Conservation (phyloP, 2,329 filamentous ascomycete genomes). For the Trichoderma gracile region DNA sequence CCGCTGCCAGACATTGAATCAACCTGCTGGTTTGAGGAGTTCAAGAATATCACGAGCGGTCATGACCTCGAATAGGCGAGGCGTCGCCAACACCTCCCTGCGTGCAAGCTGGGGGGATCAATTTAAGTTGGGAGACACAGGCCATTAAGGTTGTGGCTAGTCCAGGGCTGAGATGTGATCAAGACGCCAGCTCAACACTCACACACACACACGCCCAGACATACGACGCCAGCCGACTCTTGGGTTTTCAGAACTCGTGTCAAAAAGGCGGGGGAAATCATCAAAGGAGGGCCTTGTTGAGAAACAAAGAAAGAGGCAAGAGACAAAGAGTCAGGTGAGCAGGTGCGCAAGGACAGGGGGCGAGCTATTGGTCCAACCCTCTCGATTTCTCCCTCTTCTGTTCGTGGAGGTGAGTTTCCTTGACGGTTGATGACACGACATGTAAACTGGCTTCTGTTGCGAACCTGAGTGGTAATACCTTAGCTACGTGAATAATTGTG, state of each 20-base stretch:
- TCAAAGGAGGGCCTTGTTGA: not conserved
- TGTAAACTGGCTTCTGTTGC: not conserved
- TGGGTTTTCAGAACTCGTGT: not conserved
- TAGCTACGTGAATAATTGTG: no score
- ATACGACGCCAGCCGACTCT: no score
- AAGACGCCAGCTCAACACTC: not conserved
- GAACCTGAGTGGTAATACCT: not conserved
- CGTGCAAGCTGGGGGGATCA: no score
- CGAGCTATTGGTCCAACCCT: not conserved
- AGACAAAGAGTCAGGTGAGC: slow-evolving; percentile 17
- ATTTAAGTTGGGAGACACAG: not conserved
- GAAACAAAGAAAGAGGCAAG: not conserved
- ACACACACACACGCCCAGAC: no score
- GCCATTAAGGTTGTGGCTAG: slow-evolving; percentile 5
- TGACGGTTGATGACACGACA: slow-evolving; percentile 3
- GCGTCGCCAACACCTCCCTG: no score
- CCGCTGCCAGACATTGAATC: no score
- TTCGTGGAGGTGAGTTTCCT: not conserved
- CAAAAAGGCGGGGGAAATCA: not conserved
- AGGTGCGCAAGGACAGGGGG: slow-evolving; percentile 4
- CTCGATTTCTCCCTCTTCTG: not conserved
- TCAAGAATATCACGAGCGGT: no score
- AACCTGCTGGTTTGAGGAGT: no score
- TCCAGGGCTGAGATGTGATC: slow-evolving; percentile 11
- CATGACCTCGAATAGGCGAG: no score